Base-by-base conservation (phyloP, 441 rosid genomes). In the Daphne laureola region DNA sequence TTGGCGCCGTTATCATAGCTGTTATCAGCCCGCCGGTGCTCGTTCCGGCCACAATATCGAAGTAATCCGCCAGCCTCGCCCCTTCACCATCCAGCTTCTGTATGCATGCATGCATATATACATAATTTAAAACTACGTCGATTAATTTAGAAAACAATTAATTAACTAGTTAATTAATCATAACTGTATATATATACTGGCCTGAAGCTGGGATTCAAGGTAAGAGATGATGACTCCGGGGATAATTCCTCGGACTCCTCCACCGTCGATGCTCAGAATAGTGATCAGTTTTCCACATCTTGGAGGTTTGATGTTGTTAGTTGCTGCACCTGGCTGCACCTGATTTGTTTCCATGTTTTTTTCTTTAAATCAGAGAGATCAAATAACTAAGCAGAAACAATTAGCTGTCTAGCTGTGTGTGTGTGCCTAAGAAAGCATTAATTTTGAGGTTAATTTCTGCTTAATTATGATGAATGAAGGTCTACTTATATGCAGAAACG, bases 11-110 rank as follows among this genome's bases (percentile, higher is more conserved):
- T 35, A 83, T 54, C 90, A 80, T 76, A 17, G 79, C 75, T 3
- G 90, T 70, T 36, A 83, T 47, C 13, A 83, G 82, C 12, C 86
- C 86, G n/a, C 90, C 90, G 13, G 90, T 83, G 52, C 90, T 80
- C 4, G 86, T 83, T 40, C 86, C 86, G 4, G 86, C 73, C 2
- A 80, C 49, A 54, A 80, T 79, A 46, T 83, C 84, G 31, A 83
- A 83, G 45, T 80, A 80, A 66, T 83, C 90, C 9, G 75, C 86
- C 4, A 83, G 61, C 58, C 86, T 80, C 47, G n/a, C 81, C 8
- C 62, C 74, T 51, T 76, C 64, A 4, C 81, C 81, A 14, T 80
- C 90, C 2, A 83, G 49, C 25, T 69, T 72, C 90, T 83, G 55
- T 44, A 11, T 4, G 8, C 35, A 2, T 27, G 35, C 35, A 7